phyloP scores from a whole-genome alignment of 805 yeast genomes.

The Sungouiella blattae region DNA sequence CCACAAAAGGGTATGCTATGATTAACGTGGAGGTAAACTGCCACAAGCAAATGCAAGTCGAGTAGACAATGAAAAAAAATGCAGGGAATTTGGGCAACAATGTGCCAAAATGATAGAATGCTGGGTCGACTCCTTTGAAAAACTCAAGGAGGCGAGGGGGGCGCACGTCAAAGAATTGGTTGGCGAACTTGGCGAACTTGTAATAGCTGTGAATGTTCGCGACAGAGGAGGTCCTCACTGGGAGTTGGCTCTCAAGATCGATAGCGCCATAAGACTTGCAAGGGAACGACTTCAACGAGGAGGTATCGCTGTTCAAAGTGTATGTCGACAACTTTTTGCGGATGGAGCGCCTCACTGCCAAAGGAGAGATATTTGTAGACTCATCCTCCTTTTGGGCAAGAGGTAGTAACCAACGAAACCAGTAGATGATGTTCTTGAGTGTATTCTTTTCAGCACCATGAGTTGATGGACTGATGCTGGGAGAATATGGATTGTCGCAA shows the following conservation, averaged over 20 bases:
- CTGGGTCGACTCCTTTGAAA: slow-evolving; percentile 11
- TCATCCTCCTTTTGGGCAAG: background rate
- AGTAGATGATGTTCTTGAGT: background rate
- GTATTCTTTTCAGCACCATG: too few species aligned
- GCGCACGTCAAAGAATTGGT: slow-evolving; percentile 14
- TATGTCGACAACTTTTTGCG: slow-evolving; percentile 6
- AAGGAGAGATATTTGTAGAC: slow-evolving; percentile 6
- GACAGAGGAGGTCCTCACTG: slow-evolving; percentile 10
- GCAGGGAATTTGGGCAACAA: slow-evolving; percentile 8
- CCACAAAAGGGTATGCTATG: slow-evolving; percentile 8
- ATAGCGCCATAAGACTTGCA: slow-evolving; percentile 11
- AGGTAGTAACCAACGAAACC: slow-evolving; percentile 7
- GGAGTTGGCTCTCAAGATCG: slow-evolving; percentile 15
- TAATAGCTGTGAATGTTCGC: slow-evolving; percentile 21
- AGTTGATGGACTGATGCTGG: too few species aligned
- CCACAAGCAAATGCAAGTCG: slow-evolving; percentile 8
- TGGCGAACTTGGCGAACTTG: slow-evolving; percentile 18
- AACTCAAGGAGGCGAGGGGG: slow-evolving; percentile 2
- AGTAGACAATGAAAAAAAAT: slow-evolving; percentile 7
- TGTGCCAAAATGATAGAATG: slow-evolving; percentile 12
- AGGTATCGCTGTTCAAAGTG: slow-evolving; percentile 7
- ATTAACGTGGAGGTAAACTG: slow-evolving; percentile 9
- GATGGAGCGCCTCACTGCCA: slow-evolving; percentile 1
- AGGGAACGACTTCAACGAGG: slow-evolving; percentile 8
- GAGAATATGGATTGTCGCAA: too few species aligned